Base-by-base conservation (phyloP, 345 rosid species). In the Physaria fendleri region DNA sequence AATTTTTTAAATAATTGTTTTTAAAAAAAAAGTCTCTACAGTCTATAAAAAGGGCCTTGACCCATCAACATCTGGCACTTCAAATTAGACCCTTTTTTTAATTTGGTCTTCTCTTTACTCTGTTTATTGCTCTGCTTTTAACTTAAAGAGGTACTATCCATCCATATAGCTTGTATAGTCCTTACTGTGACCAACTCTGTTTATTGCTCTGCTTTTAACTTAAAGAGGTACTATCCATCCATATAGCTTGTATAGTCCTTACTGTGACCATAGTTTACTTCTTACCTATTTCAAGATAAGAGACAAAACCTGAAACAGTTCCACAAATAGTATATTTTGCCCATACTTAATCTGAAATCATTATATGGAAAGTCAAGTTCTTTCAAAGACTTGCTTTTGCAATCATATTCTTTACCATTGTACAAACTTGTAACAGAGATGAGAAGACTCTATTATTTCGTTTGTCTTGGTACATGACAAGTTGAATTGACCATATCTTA, bases 21-120 rank as follows among this genome's bases (percentile, higher is more conserved):
- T n/a, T n/a, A n/a, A n/a, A n/a, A n/a, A 21, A 42, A 38, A 38
- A 69, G 52, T 59, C 35, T 75, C 61, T 72, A 59, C 47, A 37
- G 69, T 71, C 65, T 74, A 68, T 72, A 50, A 65, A 56, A 72
- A 74, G 74, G 61, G 12, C 77, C 72, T 71, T 77, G 94, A 83
- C 78, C 84, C 78, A 80, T 83, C 87, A 87, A 77, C 87, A 69
- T 87, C 89, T 77, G 54, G 70, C 95, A 78, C 83, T 87, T 85
- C 80, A 82, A 81, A 80, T 76, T 72, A 76, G 81, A 75, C 74
- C 43, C 46, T 66, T 50, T 44, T 46, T 66, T 50, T 44, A 22
- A 10, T 30, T 15, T 62, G 8, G 34, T 64, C 13, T 32, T 46
- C 41, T 33, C 53, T 45, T 69, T 32, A 37, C 20, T 47, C 56